A percentile compares a stretch with the other conserved stretches of the same genome.
phyloP scores from a whole-genome alignment of 495 filamentous ascomycete genomes.

The Trichoderma gamsii region DNA sequence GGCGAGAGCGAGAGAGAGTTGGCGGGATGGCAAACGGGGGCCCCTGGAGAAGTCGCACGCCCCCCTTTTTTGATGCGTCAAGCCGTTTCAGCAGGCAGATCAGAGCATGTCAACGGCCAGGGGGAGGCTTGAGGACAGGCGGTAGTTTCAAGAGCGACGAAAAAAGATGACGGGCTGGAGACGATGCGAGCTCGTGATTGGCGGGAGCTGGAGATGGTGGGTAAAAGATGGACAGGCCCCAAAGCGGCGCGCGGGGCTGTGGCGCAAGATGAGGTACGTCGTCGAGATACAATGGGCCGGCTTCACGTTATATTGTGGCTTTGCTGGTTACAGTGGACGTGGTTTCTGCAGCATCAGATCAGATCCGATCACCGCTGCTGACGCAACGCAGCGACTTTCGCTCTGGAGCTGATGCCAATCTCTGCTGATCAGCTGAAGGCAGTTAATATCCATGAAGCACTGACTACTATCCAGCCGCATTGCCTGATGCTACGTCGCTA shows the following conservation, averaged over 20 bases:
- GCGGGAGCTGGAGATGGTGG: neutral
- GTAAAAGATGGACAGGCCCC: neutral
- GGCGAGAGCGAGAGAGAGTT: conserved; percentile 9
- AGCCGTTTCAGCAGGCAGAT: conserved; percentile 11
- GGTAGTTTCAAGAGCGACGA: neutral
- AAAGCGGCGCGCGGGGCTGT: conserved; percentile 8
- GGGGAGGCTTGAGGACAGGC: conserved; percentile 1
- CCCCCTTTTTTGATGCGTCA: conserved; percentile 12
- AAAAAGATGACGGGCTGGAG: neutral
- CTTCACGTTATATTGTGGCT: too few relatives aligned
- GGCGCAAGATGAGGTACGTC: neutral
- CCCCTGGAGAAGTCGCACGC: neutral
- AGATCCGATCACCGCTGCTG: too few relatives aligned
- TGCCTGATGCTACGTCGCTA: too few relatives aligned
- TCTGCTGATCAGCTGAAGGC: neutral
- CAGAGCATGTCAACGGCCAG: neutral
- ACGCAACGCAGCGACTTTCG: too few relatives aligned
- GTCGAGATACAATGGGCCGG: too few relatives aligned
- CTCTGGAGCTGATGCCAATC: neutral
- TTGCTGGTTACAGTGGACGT: too few relatives aligned
- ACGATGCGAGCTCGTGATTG: neutral
- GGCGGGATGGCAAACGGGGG: neutral
- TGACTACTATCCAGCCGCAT: too few relatives aligned
- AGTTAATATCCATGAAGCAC: too few relatives aligned
- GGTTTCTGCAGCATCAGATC: too few relatives aligned